Evolutionary conservation across 2,329 filamentous ascomycete genomes (phyloP), one percentile per base, ranked within the genome.

Genomic region (Aspergillus arachidicola): DNA sequence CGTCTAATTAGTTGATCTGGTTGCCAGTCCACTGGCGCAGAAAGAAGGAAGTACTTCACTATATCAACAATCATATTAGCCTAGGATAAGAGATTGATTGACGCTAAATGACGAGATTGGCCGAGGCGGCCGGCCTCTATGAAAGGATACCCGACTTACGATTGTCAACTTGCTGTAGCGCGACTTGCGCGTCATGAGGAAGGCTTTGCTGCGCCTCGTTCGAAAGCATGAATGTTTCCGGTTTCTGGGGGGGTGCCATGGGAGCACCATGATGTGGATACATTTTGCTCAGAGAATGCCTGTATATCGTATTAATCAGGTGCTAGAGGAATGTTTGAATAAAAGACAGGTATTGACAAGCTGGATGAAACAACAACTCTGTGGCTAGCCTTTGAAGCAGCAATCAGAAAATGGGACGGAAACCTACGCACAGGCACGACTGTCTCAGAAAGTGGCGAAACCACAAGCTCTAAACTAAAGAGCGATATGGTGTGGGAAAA

Each of bases 11-110:
- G 96, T 81, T 98, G 94, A 75, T 98, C 94, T 57, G 90, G 90
- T 72, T 92, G 91, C 95, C 95, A 99, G 82, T 99, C 95, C 70
- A 98, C 95, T 43, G 95, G 95, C 46, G 95, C 95, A 51, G 95
- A 99, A 73, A 99, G 96, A 81, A 99, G 91, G 81, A 99, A 99
- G 82, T 98, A 99, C 87, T 99, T 99, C 75, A 99, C 94, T 97
- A 77, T 62, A 67, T 62, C 60, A 54, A 23, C 26, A 51, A 57
- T 32, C 28, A 55, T 23, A 63, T 61, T 55, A 66, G 57, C 54
- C 43, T 60, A 19, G 34, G 6, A 26, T 38, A 21, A 21, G 4
- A 34, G 6, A 21, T 32, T 32, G 12, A 9, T 51, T 30, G 16
- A 21, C 16, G 7, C 6, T 7, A 51, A 10, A 5, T 51, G 16